These are phyloP conservation scores for Pelargonium myrrhifolium DNA, from an alignment of 441 rosid genomes.

Conservation along the genomic window DNA sequence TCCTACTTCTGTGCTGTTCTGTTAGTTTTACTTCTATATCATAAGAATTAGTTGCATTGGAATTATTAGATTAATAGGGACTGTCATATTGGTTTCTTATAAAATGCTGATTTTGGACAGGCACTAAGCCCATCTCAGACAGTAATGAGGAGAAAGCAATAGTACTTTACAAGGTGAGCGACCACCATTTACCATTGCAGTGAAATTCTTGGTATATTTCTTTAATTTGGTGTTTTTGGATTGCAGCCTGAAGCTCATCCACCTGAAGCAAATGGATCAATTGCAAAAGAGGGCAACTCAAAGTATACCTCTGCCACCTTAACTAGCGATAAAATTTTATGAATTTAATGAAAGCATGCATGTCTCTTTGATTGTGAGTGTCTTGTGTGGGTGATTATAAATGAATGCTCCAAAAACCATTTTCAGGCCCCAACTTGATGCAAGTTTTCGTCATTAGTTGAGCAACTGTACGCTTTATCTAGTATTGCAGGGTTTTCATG, in stretches of 20 bases:
- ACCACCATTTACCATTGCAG: slow-evolving; percentile 4
- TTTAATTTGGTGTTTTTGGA: slow-evolving; percentile 19
- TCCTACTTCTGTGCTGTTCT: neutral
- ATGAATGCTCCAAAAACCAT: slow-evolving; percentile 1
- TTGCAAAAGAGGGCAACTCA: slow-evolving; percentile 51
- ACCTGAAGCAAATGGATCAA: slow-evolving; percentile 48
- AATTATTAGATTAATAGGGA: neutral
- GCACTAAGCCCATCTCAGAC: slow-evolving; percentile 36
- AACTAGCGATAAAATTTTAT: slow-evolving; percentile 1
- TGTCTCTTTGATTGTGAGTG: neutral
- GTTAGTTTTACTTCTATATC: neutral
- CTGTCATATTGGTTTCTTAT: slow-evolving; percentile 7
- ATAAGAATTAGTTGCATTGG: neutral
- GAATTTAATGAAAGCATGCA: neutral
- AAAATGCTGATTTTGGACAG: slow-evolving; percentile 35
- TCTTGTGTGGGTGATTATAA: slow-evolving; percentile 2
- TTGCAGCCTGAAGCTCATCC: slow-evolving; percentile 64
- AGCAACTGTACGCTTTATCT: neutral
- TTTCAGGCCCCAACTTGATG: slow-evolving; percentile 4
- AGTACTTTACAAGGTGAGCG: slow-evolving; percentile 67
- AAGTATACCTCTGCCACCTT: slow-evolving; percentile 36
- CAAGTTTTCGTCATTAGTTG: slow-evolving; percentile 1
- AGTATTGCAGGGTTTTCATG: slow-evolving; percentile 6
- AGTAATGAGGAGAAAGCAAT: slow-evolving; percentile 76
- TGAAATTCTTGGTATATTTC: slow-evolving; percentile 5